Percentiles rank a stretch among this genome's conserved stretches.
These are phyloP conservation scores for Puccinia triticina DNA, from an alignment of 1,284 basidiomycete genomes.

Conservation along the genomic window DNA sequence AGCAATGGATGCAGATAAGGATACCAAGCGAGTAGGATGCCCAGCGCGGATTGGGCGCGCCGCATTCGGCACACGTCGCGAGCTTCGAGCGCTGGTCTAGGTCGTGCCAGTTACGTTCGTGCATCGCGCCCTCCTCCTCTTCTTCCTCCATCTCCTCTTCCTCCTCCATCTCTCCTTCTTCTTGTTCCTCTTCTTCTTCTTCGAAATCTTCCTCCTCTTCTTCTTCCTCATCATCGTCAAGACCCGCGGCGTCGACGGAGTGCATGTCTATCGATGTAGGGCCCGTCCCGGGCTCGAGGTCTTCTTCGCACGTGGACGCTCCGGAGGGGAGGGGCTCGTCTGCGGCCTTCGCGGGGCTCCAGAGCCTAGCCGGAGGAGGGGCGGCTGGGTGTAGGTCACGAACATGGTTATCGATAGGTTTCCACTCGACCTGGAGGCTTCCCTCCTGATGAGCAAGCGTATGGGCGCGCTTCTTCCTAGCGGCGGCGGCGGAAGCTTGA, in stretches of 20 bases:
- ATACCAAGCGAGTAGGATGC: slow-evolving; percentile 62
- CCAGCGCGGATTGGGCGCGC: slow-evolving; percentile 60
- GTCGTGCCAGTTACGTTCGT: slow-evolving; percentile 3
- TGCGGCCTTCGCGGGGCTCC: too few species aligned
- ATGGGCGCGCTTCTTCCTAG: not conserved
- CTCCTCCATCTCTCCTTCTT: not conserved
- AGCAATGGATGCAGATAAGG: slow-evolving; percentile 65
- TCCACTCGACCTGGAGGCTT: not conserved
- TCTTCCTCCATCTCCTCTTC: not conserved
- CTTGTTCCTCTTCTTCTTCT: slow-evolving; percentile 13
- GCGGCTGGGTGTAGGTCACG: not conserved
- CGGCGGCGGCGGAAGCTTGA: too few species aligned
- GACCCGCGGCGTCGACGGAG: not conserved
- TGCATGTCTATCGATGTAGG: too few species aligned
- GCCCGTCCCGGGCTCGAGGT: not conserved
- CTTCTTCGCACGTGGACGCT: not conserved
- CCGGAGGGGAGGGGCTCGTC: not conserved
- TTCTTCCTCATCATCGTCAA: not conserved
- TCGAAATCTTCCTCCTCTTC: not conserved
- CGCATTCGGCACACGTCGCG: slow-evolving; percentile 48
- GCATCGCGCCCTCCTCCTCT: not conserved
- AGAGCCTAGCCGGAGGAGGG: not conserved
- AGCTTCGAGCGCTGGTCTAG: not conserved
- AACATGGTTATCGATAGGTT: not conserved
- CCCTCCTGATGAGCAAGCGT: not conserved